Base-by-base conservation (phyloP, 2,329 filamentous ascomycete species). In the Aspergillus neoniger region DNA sequence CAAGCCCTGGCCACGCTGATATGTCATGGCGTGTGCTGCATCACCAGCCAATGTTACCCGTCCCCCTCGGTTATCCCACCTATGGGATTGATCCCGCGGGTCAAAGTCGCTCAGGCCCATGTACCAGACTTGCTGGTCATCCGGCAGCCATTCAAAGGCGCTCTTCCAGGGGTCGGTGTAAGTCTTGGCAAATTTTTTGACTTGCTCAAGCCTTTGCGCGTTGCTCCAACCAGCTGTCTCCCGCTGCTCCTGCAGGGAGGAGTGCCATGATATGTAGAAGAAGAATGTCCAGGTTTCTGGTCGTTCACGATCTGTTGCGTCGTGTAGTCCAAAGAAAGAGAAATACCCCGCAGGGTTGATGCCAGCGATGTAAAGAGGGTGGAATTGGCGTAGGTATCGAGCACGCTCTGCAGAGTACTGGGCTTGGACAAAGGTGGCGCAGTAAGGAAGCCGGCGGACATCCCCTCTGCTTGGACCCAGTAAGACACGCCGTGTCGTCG, bases 1-100 rank as follows among this genome's bases (percentile, higher is more conserved):
- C 0, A 83, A 82, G 2, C 85, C 85, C 0, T 85, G 80, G 0
- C 85, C 85, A 58, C 86, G 83, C 52, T 86, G 83, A 0, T 85
- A 85, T 1, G 84, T 83, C 49, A 82, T 82, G 0, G 85, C 84
- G 64, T 88, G 86, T 0, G 86, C 86, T 0, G 86, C 85, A 64
- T 88, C 86, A 12, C 86, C 86, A 0, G 84, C 72, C 2, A 88
- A 77, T 0, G 77, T 72, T 10, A 81, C 75, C 39, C 75, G 74
- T 2, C 75, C 76, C 5, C 60, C 63, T 15, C 60, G 62, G 47
- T 69, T 72, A 54, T 66, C 60, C 66, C 65, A 67, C 14, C 53
- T 55, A 19, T 67, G 65, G 5, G 10, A 57, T 4, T 59, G 21
- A 0, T 38, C 48, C 2, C 64, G 54, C 4, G 65, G 65, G 25